Evolutionary conservation across 495 filamentous ascomycete genomes (phyloP).

Genomic region (Penicillium samsonianum): DNA sequence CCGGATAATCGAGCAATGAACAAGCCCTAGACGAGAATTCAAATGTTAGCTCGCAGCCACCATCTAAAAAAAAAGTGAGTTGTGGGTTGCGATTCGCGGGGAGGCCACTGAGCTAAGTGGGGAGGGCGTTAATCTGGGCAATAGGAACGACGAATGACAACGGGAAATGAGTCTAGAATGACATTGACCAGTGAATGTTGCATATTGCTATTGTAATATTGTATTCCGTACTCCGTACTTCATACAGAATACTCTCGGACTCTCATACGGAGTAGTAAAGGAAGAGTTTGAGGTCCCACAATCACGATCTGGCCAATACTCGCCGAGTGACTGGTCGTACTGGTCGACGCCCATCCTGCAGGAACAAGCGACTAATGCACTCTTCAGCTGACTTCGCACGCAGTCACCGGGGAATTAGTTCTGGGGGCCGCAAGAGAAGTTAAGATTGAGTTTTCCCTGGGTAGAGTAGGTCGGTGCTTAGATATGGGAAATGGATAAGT

Average conservation of each 20-base stretch:
- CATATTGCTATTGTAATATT: background rate
- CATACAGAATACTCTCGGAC: background rate
- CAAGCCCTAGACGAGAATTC: constrained; percentile 7
- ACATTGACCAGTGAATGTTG: background rate
- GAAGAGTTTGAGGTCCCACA: constrained; percentile 10
- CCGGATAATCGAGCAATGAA: constrained; percentile 17
- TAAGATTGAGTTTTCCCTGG: constrained; percentile 1
- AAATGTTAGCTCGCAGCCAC: constrained; percentile 19
- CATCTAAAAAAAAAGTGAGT: constrained; percentile 22
- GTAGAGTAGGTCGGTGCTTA: background rate
- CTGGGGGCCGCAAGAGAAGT: background rate
- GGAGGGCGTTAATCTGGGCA: constrained; percentile 20
- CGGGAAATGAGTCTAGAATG: background rate
- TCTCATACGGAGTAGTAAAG: background rate
- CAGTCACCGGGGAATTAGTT: background rate
- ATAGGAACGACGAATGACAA: background rate
- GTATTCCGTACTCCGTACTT: background rate
- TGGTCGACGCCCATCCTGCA: constrained; percentile 27
- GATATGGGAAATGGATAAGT: background rate
- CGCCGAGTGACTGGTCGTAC: constrained; percentile 21
- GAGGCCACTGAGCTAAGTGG: constrained; percentile 18
- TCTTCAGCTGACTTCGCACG: constrained; percentile 29
- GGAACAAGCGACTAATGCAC: constrained; percentile 36
- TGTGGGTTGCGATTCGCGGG: constrained; percentile 19
- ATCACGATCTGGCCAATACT: constrained; percentile 21